Evolutionary conservation across 495 filamentous ascomycete genomes (phyloP), one percentile per base, ranked within the genome.

Genomic region (Aspergillus steynii): DNA sequence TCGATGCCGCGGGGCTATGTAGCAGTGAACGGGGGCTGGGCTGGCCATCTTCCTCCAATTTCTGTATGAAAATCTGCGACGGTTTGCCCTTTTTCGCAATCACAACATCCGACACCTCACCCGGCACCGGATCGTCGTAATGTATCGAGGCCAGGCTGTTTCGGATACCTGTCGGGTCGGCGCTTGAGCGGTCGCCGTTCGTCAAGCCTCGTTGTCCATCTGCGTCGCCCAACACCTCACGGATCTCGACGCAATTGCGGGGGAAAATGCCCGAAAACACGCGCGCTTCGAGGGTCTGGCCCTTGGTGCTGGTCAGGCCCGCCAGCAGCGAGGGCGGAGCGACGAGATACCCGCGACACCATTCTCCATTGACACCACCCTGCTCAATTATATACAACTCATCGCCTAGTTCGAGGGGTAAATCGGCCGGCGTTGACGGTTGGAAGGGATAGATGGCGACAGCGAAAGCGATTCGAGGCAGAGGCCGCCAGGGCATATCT

Each of bases 311-410:
- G 5, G 96, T 98, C 66, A 99, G 81, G 42, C 94, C 96, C 20
- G 95, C 91, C 53, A 98, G 85, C 64, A 99, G 78, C 51, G 91
- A 96, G 5, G 96, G 96, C 7, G 95, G 95, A 68, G 94, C 91
- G 60, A 98, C 88, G 51, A 99, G 83, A 76, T 99, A 99, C 47
- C 95, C 95, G 15, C 95, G 88, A 68, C 90, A 93, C 96, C 96
- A 99, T 68, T 91, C 83, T 63, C 88, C 90, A 75, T 96, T 84
- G 27, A 73, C 75, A 3, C 93, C 93, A n/a, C 88, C 88, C 74
- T 97, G 91, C 77, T 99, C 95, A 69, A 99, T 97, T 58, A 99
- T 96, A 76, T 99, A 99, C 55, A 99, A 81, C 74, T 98, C 95
- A 82, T 99, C 95, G 70, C 95, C 95, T 29, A 99, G 88, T 75